Conservation (phyloP, 1,284 basidiomycete species). For the Sanghuangporus baumii region DNA sequence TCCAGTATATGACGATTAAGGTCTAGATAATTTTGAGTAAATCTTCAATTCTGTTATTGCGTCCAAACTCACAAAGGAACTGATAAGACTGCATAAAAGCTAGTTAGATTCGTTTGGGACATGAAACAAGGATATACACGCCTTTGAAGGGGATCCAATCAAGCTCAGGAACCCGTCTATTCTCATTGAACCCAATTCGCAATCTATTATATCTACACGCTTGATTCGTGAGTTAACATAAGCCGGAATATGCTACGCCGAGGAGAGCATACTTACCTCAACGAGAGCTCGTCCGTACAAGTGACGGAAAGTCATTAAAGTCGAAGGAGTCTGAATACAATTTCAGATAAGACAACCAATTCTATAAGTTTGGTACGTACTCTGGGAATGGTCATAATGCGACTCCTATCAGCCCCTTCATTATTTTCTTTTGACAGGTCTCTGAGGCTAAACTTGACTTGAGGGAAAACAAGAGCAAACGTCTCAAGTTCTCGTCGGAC, state of each 20-base stretch:
- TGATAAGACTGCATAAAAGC: conserved; percentile 59
- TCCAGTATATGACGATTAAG: conserved; percentile 77
- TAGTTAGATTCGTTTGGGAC: not conserved
- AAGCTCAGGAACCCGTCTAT: conserved; percentile 81
- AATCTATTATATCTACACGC: conserved; percentile 63
- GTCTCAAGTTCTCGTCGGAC: conserved; percentile 68
- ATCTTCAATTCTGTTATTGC: not conserved
- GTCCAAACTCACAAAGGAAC: conserved; percentile 61
- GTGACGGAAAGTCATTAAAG: conserved; percentile 56
- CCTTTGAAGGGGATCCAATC: conserved; percentile 68
- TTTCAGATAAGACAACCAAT: not conserved
- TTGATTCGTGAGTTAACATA: conserved; percentile 22
- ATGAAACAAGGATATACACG: conserved; percentile 25
- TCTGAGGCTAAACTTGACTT: conserved; percentile 65
- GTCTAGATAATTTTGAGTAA: conserved; percentile 32
- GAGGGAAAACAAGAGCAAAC: conserved; percentile 68
- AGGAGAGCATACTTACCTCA: conserved; percentile 40
- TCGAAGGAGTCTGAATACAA: conserved; percentile 51
- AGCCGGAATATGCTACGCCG: not conserved
- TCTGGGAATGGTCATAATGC: conserved; percentile 56
- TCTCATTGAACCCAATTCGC: conserved; percentile 42
- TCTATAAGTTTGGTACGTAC: conserved; percentile 31
- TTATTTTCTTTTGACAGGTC: conserved; percentile 39
- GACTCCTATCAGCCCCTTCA: conserved; percentile 33
- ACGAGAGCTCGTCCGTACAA: conserved; percentile 62